Evolutionary conservation across 2,329 filamentous ascomycete species (phyloP), one percentile per base, ranked within the genome.

Genomic region (Stemphylium vesicarium): DNA sequence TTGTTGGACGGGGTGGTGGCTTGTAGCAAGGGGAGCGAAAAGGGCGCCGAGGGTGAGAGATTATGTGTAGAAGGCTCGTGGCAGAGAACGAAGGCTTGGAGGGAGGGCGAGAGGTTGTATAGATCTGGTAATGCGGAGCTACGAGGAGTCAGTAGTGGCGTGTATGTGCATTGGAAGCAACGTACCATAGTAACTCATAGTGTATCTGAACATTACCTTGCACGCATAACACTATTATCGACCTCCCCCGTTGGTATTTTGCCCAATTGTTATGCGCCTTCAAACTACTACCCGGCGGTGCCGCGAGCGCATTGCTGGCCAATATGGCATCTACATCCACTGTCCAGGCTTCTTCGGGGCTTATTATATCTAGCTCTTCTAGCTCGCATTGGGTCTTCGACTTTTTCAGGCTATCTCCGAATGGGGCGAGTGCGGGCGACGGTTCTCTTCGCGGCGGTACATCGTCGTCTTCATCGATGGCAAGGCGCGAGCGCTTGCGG

Each of bases 341-440:
- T 7, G 37, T 59, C 74, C 74, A 75, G 7, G 74, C 71, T 5
- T 73, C 65, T 8, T 60, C 57, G 0, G 61, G 56, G 3, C 56
- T 46, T 10, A 73, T 61, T 1, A 75, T 61, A 18, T 65, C 65
- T 41, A 77, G 56, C 51, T 71, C 70, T 32, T 77, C 74, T 39
- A 77, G 48, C 15, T 75, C 74, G 45, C 67, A 67, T 43, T 72
- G 65, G 2, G 72, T 75, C 43, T 60, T 69, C n/a, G 71, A 71
- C 32, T 68, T 64, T 58, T 77, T 77, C 47, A 75, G 40, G 2
- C 64, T 52, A 44, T 73, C 68, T 47, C 60, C 62, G 16, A 60
- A 39, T 4, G 58, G 40, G 9, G 65, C 62, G 2, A 59, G 55
- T 3, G 63, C 56, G 1, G 64, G 65, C 31, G 67, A 67, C 20